Evolutionary conservation across 2,329 filamentous ascomycete genomes (phyloP), one percentile per base, ranked within the genome.

Genomic region (Hypoxylon sp.): DNA sequence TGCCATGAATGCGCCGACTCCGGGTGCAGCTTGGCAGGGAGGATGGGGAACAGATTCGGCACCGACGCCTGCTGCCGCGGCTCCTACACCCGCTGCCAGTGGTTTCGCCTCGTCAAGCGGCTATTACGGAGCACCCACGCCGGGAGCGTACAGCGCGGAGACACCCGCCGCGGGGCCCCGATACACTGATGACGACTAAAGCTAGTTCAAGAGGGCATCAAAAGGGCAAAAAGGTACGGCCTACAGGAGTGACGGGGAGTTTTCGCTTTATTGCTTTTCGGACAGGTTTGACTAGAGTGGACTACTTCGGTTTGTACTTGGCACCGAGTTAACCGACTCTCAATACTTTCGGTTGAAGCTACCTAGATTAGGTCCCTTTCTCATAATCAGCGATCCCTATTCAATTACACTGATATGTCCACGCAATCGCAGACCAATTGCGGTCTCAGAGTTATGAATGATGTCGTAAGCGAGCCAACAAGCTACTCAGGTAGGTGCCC

Each of bases 21-120:
- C 88, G 1, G 88, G 86, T 5, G 85, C 81, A 4, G 83, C 81
- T 7, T 85, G 85, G 82, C 79, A 83, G 60, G 78, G 81, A 20
- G 81, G 82, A 20, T 85, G 83, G 83, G 82, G 81, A 31, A 78
- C 78, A 0, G 88, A 89, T 53, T 82, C 84, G 5, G 88, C 88
- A 2, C 86, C 87, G 1, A 90, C 88, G 0, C 88, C 88, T 1
- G 86, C 80, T 3, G 85, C 75, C 42, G 83, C 77, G 54, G 89
- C 88, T 13, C 88, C 88, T 0, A 92, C 89, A 0, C 89, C 89
- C 0, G 87, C 85, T 21, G 87, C 85, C 0, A 85, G 82, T 46
- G 85, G 84, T n/a, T 70, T 73, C 52, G 43, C 79, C 70, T 64
- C 77, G 66, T 76, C 77, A 11, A 68, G 70, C 48, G 78, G 74